phyloP scores from a whole-genome alignment of 1,284 basidiomycete genomes.

The Cronartium quercuum region DNA sequence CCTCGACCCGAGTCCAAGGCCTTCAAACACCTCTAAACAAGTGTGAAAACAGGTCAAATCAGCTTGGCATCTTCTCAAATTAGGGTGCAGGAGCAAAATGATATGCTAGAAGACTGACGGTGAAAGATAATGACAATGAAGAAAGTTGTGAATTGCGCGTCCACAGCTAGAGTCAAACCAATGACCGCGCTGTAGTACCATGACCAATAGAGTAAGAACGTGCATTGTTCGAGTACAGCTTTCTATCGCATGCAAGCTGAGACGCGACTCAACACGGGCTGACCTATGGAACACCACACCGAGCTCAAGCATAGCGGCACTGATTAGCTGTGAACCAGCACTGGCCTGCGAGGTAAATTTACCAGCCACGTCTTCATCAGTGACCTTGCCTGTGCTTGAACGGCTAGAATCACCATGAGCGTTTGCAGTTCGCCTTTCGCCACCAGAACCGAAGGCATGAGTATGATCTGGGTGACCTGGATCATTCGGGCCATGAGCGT shows the following conservation, averaged over 20 bases:
- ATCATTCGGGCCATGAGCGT: conserved; percentile 1
- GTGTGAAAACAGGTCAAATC: background rate
- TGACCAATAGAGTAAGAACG: background rate
- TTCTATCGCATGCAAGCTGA: too few species aligned
- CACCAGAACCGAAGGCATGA: background rate
- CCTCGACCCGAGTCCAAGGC: conserved; percentile 24
- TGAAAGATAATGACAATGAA: conserved; percentile 78
- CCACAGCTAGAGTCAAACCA: conserved; percentile 85
- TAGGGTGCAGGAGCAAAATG: background rate
- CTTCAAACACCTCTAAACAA: conserved; percentile 35
- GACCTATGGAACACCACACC: conserved; percentile 76
- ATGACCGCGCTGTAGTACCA: conserved; percentile 60
- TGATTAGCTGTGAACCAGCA: conserved; percentile 69
- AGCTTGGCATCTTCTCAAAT: background rate
- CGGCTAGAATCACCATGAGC: background rate
- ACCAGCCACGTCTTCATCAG: background rate
- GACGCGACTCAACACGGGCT: too few species aligned
- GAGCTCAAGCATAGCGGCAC: conserved; percentile 77
- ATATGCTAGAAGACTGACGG: conserved; percentile 41
- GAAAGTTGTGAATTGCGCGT: conserved; percentile 69
- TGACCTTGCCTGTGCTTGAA: background rate
- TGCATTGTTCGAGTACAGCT: too few species aligned
- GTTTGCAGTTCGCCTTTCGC: background rate
- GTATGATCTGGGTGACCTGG: background rate
- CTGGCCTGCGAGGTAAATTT: conserved; percentile 49